Conservation (phyloP, 2,329 filamentous ascomycete genomes). For the Dryadomyces quercus-mongolicae region DNA sequence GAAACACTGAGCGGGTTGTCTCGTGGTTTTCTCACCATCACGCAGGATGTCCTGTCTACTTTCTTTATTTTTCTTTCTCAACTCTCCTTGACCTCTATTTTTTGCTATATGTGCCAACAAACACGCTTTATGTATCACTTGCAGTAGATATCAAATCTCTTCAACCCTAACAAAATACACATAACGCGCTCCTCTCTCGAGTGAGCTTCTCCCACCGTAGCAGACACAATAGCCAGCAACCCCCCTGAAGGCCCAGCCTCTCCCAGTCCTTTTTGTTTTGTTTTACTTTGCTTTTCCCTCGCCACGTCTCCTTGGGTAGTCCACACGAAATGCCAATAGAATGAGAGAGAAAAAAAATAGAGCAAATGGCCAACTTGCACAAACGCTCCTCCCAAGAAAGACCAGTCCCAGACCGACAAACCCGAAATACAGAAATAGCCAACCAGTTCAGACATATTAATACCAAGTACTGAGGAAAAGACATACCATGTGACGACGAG, state of each 20-base stretch:
- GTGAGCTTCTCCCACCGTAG: background rate
- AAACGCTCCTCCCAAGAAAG: background rate
- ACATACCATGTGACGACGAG: background rate
- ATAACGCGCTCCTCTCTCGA: background rate
- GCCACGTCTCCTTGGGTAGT: background rate
- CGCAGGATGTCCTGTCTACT: no score
- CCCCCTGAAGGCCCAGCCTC: background rate
- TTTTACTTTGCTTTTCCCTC: no score
- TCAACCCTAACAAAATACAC: background rate
- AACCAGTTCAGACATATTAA: background rate
- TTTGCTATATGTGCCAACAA: background rate
- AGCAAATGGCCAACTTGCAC: background rate
- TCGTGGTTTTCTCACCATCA: no score
- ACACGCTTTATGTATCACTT: background rate
- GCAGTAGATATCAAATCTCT: background rate
- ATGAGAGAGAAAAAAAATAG: background rate
- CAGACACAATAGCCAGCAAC: background rate
- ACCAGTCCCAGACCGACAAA: background rate
- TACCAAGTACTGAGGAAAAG: background rate
- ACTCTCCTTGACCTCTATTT: background rate
- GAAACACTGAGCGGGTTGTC: background rate
- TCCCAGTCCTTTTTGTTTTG: background rate
- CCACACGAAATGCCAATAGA: background rate
- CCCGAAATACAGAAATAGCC: background rate
- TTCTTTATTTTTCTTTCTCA: background rate